These are phyloP conservation scores for Diversispora eburnea DNA, from an alignment of 192 early-diverging fungal genomes.

Conservation along the genomic window DNA sequence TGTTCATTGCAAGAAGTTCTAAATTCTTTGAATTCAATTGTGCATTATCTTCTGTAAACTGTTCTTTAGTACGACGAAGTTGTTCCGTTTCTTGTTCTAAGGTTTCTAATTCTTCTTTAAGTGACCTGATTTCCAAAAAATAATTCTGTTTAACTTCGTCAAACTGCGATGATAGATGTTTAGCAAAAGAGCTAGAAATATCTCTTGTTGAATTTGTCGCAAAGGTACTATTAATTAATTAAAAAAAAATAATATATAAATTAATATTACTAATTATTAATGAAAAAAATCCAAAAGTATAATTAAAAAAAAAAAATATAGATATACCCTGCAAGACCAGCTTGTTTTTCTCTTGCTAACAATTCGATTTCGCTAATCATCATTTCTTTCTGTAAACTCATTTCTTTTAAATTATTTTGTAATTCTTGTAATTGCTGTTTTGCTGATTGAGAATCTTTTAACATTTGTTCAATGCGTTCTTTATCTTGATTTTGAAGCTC, in stretches of 20 bases:
- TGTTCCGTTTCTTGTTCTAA: constrained; percentile 44
- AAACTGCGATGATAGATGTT: constrained; percentile 39
- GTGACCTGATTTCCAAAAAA: constrained; percentile 42
- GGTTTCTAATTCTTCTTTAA: constrained; percentile 44
- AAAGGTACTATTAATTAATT: constrained; percentile 2
- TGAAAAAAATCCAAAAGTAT: too few relatives aligned
- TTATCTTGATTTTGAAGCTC: constrained; percentile 18
- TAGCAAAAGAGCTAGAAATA: constrained; percentile 27
- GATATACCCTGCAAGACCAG: constrained; percentile 37
- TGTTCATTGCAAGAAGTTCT: constrained; percentile 52
- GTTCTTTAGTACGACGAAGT: constrained; percentile 44
- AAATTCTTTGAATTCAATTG: constrained; percentile 52
- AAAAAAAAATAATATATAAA: background rate
- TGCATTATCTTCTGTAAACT: constrained; percentile 50
- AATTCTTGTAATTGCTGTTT: constrained; percentile 31
- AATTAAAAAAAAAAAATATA: background rate
- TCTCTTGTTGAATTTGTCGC: constrained; percentile 2
- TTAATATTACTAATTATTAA: background rate
- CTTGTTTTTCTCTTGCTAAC: constrained; percentile 38
- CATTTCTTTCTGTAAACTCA: constrained; percentile 34
- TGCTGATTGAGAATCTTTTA: constrained; percentile 7
- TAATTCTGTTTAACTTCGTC: constrained; percentile 46
- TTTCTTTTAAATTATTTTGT: constrained; percentile 31
- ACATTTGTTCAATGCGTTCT: background rate
- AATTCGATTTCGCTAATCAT: constrained; percentile 36